Conservation (phyloP, 805 yeast species). For the Hanseniaspora nectarophila region DNA sequence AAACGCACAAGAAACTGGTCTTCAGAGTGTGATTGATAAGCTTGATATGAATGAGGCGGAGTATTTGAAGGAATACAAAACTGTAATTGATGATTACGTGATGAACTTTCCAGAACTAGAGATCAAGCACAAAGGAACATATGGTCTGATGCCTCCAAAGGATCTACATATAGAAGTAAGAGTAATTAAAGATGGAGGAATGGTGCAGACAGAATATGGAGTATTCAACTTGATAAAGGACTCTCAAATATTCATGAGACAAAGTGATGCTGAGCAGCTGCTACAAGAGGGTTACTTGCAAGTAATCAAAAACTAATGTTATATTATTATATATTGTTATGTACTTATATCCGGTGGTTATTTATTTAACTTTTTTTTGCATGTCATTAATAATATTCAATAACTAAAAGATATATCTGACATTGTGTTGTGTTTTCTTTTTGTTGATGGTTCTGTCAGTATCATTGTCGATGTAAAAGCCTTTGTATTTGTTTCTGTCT, state of each 20-base stretch:
- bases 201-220: slow-evolving; percentile 93
- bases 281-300: slow-evolving; percentile 90
- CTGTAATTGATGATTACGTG: slow-evolving; percentile 55
- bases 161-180: slow-evolving; percentile 90
- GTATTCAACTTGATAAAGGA: slow-evolving; percentile 86
- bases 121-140: slow-evolving; percentile 44
- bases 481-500: background rate
- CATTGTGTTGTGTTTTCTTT: slow-evolving; percentile 3
- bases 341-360: background rate
- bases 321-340: background rate
- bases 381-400: background rate
- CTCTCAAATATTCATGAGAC: slow-evolving; percentile 87
- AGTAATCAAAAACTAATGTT: slow-evolving; percentile 35
- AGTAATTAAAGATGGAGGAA: slow-evolving; percentile 89
- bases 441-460: background rate
- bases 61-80: slow-evolving; percentile 54
- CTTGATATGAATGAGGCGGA: slow-evolving; percentile 71
- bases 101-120: slow-evolving; percentile 67
- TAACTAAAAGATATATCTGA: slow-evolving; percentile 1
- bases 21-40: slow-evolving; percentile 31
- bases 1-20: background rate
- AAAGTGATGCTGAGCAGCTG: slow-evolving; percentile 83
- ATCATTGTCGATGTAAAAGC: background rate
- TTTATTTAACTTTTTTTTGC: background rate
- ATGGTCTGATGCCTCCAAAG: slow-evolving; percentile 72